These are phyloP conservation scores for Plenodomus lindquistii DNA, from an alignment of 2,329 filamentous ascomycete genomes.

Conservation along the genomic window DNA sequence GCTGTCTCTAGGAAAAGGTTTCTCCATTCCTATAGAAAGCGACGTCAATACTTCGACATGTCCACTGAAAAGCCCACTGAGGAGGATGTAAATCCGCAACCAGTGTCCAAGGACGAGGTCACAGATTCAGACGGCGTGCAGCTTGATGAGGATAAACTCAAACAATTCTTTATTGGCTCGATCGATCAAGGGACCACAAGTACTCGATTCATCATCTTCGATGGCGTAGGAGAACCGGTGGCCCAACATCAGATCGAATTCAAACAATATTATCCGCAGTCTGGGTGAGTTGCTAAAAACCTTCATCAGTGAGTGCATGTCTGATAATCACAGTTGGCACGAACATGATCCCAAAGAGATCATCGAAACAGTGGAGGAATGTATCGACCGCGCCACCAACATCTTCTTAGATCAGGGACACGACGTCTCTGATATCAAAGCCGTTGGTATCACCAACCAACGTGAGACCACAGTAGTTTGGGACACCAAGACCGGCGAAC, in stretches of 20 bases:
- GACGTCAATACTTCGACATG: constrained; percentile 18
- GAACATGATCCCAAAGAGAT: constrained; percentile 84
- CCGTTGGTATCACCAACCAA: constrained; percentile 87
- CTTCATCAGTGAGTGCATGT: neutral
- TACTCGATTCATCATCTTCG: constrained; percentile 87
- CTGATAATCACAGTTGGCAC: constrained; percentile 68
- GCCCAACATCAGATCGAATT: constrained; percentile 88
- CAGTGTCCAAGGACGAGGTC: constrained; percentile 37
- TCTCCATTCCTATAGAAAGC: neutral
- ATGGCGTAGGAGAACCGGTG: constrained; percentile 74
- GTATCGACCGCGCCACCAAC: constrained; percentile 75
- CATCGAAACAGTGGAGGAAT: constrained; percentile 73
- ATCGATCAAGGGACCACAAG: constrained; percentile 93
- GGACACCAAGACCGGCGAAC: constrained; percentile 79
- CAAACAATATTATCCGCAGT: constrained; percentile 78
- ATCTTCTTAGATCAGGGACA: constrained; percentile 73
- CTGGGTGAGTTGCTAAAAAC: constrained; percentile 66
- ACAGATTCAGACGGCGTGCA: constrained; percentile 23
- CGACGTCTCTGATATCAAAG: constrained; percentile 68
- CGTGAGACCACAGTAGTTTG: constrained; percentile 86
- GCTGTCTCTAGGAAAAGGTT: constrained; percentile 4
- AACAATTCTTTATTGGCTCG: constrained; percentile 75
- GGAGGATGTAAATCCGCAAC: constrained; percentile 31
- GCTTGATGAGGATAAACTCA: constrained; percentile 40
- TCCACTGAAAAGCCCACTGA: constrained; percentile 34